Evolutionary conservation across 768 basidiomycete genomes (phyloP).

Genomic region (Lactifluus piperatus): DNA sequence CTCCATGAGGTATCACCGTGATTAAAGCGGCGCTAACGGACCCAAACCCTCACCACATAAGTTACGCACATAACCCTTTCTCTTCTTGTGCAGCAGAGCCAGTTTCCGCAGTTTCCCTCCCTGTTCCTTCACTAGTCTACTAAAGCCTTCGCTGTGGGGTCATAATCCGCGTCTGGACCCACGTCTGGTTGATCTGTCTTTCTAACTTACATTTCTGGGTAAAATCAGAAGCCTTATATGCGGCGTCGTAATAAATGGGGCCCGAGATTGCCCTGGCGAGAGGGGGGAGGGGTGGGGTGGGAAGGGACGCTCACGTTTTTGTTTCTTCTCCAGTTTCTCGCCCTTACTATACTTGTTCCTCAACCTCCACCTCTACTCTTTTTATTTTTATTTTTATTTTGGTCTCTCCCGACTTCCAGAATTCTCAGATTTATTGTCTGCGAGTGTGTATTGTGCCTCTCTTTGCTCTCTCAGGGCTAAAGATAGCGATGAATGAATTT

Average conservation of each 20-base stretch:
- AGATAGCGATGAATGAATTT: no score
- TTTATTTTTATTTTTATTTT: no score
- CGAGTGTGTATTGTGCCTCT: no score
- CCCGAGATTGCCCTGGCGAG: neutral
- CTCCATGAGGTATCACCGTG: neutral
- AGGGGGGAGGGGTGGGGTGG: neutral
- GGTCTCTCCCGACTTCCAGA: no score
- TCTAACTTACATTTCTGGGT: neutral
- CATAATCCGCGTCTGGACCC: neutral
- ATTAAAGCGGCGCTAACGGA: neutral
- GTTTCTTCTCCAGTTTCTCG: neutral
- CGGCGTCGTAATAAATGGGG: neutral
- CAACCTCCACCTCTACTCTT: no score
- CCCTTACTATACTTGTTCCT: neutral
- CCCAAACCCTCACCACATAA: neutral
- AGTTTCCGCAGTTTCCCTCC: neutral
- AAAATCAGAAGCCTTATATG: neutral
- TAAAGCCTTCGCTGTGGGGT: neutral
- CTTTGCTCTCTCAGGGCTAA: no score
- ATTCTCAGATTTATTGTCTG: no score
- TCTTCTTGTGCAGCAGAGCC: neutral
- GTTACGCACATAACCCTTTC: neutral
- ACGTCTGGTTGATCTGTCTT: neutral
- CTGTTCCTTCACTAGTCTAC: neutral
- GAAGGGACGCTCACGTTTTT: neutral